These are phyloP conservation scores for Globisporangium perplexum DNA, from an alignment of 352 stramenopile genomes.

Conservation along the genomic window DNA sequence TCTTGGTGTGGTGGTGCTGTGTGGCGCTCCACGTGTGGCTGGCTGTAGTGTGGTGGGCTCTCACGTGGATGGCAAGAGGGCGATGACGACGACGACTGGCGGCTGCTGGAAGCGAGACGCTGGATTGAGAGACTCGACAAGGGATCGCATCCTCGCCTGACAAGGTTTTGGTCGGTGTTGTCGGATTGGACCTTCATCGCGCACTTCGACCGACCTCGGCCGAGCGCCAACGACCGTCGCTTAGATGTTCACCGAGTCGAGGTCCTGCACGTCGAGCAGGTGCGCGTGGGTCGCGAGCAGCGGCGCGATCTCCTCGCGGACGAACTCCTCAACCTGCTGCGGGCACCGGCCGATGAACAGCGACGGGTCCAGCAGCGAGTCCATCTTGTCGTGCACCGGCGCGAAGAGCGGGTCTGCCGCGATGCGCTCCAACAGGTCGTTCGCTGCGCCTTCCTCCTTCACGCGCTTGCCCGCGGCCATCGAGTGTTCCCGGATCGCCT, in stretches of 20 bases:
- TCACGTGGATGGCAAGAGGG: too few species aligned
- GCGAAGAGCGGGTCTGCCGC: slow-evolving; percentile 92
- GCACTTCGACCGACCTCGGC: too few species aligned
- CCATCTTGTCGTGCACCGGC: slow-evolving; percentile 94
- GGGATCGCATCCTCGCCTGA: too few species aligned
- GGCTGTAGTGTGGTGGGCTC: too few species aligned
- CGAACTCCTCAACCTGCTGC: slow-evolving; percentile 96
- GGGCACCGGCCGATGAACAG: slow-evolving; percentile 97
- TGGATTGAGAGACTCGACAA: too few species aligned
- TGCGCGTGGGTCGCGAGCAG: slow-evolving; percentile 89
- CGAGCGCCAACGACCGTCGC: neutral
- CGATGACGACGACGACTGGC: too few species aligned
- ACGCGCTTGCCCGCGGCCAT: slow-evolving; percentile 97
- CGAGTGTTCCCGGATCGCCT: slow-evolving; percentile 97
- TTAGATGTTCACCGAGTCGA: slow-evolving; percentile 97
- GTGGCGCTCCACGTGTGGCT: too few species aligned
- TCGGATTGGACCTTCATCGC: too few species aligned
- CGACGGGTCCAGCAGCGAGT: slow-evolving; percentile 94
- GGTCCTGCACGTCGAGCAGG: slow-evolving; percentile 88
- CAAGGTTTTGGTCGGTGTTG: too few species aligned
- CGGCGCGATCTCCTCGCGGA: slow-evolving; percentile 92
- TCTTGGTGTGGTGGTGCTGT: too few species aligned
- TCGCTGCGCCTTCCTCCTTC: slow-evolving; percentile 96
- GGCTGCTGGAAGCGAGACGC: too few species aligned
- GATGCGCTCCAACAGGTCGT: slow-evolving; percentile 98